Evolutionary conservation across 805 yeast species (phyloP), one percentile per base, ranked within the genome.

Genomic region (Candida verbasci): DNA sequence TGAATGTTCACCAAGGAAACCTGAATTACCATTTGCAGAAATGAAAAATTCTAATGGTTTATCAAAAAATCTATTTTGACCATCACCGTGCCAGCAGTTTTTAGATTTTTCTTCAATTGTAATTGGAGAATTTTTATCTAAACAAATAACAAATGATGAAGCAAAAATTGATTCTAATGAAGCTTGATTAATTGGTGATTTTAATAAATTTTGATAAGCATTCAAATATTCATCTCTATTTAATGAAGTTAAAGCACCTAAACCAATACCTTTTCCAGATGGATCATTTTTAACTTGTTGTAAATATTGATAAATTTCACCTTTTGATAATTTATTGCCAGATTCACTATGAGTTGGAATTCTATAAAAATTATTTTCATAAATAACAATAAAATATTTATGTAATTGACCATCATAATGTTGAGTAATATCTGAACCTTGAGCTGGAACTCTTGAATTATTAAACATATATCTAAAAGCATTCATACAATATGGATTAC

Each of bases 1-100:
- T 16, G 97, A 87, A 68, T 91, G 98, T 68, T 91, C 98, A 44
- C 95, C 97, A 55, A 88, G 64, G 67, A 89, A 91, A 1, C 97
- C 97, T 6, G 96, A 86, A 44, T 79, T 72, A 41, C 93, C 96
- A 60, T 87, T 88, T 44, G 77, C 80, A 41, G 84, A 68, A 37
- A 91, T 78, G 48, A 88, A 74, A 58, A 86, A 80, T 68, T 91
- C 93, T 42, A 85, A 67, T 3, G 96, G 91, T 69, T 91, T 91
- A 69, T 91, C 97, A 59, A 75, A 91, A 69, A 74, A 91, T 52
- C 98, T 74, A 70, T 93, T 91, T 49, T 69, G 62, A 38, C 97
- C 96, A 62, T 87, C 76, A n/a, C 97, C 97, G 64, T 87, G 95
- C 97, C 97, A 91, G 55, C 79, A 76, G 59, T 77, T 81, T 55